phyloP scores from a whole-genome alignment of 2,329 filamentous ascomycete species.

The Emmonsia crescens region DNA sequence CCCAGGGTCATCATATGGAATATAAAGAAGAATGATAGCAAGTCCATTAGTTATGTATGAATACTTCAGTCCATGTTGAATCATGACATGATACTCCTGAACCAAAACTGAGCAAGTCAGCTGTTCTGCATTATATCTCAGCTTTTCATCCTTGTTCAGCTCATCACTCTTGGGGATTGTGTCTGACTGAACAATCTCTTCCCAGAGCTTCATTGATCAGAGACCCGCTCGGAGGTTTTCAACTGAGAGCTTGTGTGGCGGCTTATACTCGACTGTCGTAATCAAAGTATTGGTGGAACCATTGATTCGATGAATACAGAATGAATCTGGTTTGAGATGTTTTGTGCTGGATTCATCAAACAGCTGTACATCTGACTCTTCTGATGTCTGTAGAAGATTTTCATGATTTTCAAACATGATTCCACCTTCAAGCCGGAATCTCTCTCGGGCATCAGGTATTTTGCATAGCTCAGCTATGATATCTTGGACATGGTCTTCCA shows the following conservation, averaged over 20 bases:
- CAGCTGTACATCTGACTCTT: too few species aligned
- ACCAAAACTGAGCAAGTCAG: conserved; percentile 15
- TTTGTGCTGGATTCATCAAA: too few species aligned
- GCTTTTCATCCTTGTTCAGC: conserved; percentile 8
- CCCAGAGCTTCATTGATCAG: not conserved
- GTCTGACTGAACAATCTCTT: not conserved
- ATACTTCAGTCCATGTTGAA: conserved; percentile 20
- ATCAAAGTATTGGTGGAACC: not conserved
- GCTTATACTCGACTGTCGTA: not conserved
- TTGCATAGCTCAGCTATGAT: conserved; percentile 20
- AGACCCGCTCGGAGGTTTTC: not conserved
- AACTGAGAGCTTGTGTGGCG: not conserved
- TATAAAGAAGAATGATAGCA: conserved; percentile 12
- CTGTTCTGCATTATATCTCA: conserved; percentile 17
- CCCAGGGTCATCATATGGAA: conserved; percentile 16
- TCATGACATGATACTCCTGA: conserved; percentile 23
- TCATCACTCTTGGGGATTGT: not conserved
- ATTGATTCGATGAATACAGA: too few species aligned
- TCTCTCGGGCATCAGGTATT: conserved; percentile 17
- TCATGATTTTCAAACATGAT: conserved; percentile 15
- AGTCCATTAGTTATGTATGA: conserved; percentile 20
- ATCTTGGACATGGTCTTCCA: conserved; percentile 20
- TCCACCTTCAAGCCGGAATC: conserved; percentile 17
- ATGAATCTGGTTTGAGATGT: too few species aligned
- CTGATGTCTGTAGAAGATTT: conserved; percentile 8